Conservation (phyloP, 2,329 filamentous ascomycete genomes). For the Hypocrella siamensis region DNA sequence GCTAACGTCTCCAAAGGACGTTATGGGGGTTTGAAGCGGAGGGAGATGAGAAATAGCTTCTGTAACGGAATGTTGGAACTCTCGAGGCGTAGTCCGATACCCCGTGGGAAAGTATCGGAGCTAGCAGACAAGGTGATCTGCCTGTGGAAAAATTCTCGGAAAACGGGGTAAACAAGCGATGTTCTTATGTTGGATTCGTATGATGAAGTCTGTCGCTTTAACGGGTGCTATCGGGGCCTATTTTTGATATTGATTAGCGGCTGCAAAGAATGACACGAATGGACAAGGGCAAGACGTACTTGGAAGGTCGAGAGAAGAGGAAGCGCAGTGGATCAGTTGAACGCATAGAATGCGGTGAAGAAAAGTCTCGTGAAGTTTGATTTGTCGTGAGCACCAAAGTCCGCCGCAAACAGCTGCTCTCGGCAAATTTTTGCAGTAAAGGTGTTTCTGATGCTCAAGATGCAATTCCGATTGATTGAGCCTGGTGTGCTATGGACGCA, state of each 20-base stretch:
- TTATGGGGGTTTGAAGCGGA: conserved; percentile 86
- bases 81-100: conserved; percentile 59
- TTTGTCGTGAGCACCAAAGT: no score
- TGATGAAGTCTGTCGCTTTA: background rate
- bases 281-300: conserved; percentile 40
- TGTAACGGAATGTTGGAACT: conserved; percentile 77
- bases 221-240: conserved; percentile 46
- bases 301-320: conserved; percentile 75
- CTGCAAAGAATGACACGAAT: background rate
- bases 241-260: background rate
- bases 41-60: conserved; percentile 68
- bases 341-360: conserved; percentile 56
- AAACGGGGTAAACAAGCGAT: background rate
- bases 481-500: no score
- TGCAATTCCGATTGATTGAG: no score
- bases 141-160: background rate
- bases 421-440: no score
- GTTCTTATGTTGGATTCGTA: background rate
- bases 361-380: no score
- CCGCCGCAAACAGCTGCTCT: no score
- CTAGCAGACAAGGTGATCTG: conserved; percentile 31
- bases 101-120: conserved; percentile 65
- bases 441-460: no score
- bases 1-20: conserved; percentile 53
- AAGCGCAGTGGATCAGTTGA: conserved; percentile 80